These are phyloP conservation scores for Epichloe aotearoae DNA, from an alignment of 2,329 filamentous ascomycete genomes.

Conservation along the genomic window DNA sequence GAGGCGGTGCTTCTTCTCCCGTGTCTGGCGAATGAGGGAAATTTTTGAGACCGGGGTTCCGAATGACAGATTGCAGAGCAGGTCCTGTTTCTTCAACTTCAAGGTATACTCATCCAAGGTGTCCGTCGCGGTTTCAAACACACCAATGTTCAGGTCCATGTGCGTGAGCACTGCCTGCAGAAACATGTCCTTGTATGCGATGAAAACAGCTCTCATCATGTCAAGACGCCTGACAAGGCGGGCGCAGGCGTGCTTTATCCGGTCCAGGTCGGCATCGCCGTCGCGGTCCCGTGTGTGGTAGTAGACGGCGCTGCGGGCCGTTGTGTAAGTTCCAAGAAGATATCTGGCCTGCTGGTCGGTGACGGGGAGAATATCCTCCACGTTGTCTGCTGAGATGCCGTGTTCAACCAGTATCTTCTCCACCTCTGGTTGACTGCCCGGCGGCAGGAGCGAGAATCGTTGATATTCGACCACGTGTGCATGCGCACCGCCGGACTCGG, in stretches of 20 bases:
- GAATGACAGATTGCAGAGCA: not conserved
- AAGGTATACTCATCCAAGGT: constrained; percentile 1
- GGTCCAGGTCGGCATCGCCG: not conserved
- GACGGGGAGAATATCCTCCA: not conserved
- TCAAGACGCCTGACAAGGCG: not conserved
- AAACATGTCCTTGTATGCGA: constrained; percentile 2
- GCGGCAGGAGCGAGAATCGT: constrained; percentile 1
- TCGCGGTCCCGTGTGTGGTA: constrained; percentile 2
- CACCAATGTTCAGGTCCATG: not conserved
- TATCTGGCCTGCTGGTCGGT: constrained; percentile 3
- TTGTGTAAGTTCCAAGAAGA: constrained; percentile 1
- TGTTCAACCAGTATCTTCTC: not conserved
- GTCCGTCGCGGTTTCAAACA: not conserved
- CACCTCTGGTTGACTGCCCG: not conserved
- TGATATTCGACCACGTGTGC: not conserved
- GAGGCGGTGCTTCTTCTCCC: not conserved
- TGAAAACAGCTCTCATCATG: constrained; percentile 2
- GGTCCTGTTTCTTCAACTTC: constrained; percentile 1
- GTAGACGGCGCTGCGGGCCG: constrained; percentile 1
- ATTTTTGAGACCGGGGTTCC: not conserved
- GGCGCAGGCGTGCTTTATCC: not conserved
- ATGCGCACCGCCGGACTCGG: not conserved
- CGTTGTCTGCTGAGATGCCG: not conserved
- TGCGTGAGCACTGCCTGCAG: not conserved
- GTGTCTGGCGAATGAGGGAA: not conserved